These are phyloP conservation scores for Penicillium sp. DNA, from an alignment of 2,329 filamentous ascomycete genomes.

Conservation along the genomic window DNA sequence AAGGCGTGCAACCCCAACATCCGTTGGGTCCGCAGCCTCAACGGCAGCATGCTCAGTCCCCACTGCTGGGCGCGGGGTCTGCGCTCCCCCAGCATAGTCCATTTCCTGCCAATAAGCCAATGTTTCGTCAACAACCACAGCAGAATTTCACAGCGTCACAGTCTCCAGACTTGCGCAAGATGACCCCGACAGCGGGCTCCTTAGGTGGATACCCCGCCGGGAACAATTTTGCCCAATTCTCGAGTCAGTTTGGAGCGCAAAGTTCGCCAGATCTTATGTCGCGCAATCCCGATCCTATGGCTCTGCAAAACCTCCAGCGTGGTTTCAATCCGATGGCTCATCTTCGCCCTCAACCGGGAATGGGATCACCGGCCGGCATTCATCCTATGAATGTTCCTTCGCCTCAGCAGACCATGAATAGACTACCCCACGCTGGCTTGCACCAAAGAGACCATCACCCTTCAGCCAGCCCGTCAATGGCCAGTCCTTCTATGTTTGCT, in stretches of 20 bases:
- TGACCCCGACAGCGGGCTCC: conserved; percentile 34
- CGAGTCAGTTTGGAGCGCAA: conserved; percentile 31
- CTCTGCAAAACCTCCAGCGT: conserved; percentile 33
- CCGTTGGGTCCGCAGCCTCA: conserved; percentile 20
- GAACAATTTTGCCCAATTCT: conserved; percentile 29
- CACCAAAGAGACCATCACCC: conserved; percentile 25
- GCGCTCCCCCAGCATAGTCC: conserved; percentile 30
- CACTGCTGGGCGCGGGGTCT: conserved; percentile 27
- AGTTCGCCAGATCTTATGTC: conserved; percentile 32
- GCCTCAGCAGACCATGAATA: conserved; percentile 34
- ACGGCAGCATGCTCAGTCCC: conserved; percentile 34
- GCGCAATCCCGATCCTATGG: conserved; percentile 30
- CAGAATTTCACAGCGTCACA: conserved; percentile 25
- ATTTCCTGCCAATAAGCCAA: conserved; percentile 28
- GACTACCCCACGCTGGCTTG: conserved; percentile 26
- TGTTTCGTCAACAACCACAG: conserved; percentile 31
- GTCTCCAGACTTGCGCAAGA: conserved; percentile 37
- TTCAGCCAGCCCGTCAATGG: conserved; percentile 24
- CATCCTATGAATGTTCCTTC: conserved; percentile 34
- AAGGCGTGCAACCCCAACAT: conserved; percentile 21
- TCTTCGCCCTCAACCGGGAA: conserved; percentile 28
- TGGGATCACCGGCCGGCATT: conserved; percentile 31
- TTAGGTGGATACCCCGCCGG: conserved; percentile 32
- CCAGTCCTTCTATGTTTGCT: conserved; percentile 26
- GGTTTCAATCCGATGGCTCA: conserved; percentile 35